phyloP scores from a whole-genome alignment of 495 filamentous ascomycete genomes.

The Annulohypoxylon maeteangense region DNA sequence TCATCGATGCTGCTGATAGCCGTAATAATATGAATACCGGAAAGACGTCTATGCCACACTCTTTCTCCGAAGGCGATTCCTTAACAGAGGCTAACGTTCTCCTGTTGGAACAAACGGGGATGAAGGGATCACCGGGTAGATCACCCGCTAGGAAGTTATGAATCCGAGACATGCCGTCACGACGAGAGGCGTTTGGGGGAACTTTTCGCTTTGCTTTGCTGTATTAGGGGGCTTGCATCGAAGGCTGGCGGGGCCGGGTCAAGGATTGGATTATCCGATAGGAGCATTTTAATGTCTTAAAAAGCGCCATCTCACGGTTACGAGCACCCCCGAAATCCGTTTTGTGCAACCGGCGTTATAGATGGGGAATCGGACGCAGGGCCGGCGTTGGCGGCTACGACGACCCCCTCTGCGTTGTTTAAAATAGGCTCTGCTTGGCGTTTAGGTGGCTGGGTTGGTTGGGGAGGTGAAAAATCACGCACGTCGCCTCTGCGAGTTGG shows the following conservation, averaged over 20 bases:
- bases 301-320: neutral
- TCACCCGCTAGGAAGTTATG: constrained; percentile 8
- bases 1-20: constrained; percentile 49
- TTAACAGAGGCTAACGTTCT: constrained; percentile 54
- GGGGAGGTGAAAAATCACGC: neutral
- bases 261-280: neutral
- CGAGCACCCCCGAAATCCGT: neutral
- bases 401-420: neutral
- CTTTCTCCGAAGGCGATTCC: constrained; percentile 38
- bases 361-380: neutral
- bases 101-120: constrained; percentile 42
- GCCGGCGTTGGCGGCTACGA: neutral
- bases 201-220: constrained; percentile 7
- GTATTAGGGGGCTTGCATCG: neutral
- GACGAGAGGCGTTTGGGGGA: constrained; percentile 7
- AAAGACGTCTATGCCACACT: constrained; percentile 26
- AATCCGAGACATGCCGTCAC: neutral
- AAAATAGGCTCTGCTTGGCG: neutral
- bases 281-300: neutral
- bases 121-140: constrained; percentile 14
- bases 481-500: neutral
- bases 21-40: constrained; percentile 17
- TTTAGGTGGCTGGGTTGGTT: constrained; percentile 2
- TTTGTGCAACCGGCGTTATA: constrained; percentile 4
- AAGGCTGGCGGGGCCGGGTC: neutral